phyloP scores from a whole-genome alignment of 176 grass and related monocot genomes.

The Areca catechu region DNA sequence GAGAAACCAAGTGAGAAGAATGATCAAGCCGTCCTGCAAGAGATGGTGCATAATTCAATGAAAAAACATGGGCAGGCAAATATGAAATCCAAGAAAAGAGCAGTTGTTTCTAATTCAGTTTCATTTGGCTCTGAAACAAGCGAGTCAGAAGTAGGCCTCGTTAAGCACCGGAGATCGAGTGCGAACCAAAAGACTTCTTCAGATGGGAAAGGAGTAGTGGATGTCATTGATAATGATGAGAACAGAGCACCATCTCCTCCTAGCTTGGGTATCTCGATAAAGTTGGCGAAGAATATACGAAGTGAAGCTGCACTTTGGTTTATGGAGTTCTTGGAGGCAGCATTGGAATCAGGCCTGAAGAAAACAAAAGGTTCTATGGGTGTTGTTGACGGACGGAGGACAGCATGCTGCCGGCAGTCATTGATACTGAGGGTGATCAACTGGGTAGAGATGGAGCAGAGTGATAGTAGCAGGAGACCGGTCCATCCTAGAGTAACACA shows the following conservation, averaged over 20 bases:
- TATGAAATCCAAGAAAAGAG: slow-evolving; percentile 31
- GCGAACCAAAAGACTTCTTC: slow-evolving; percentile 15
- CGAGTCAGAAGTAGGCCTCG: slow-evolving; percentile 10
- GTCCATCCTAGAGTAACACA: slow-evolving; percentile 46
- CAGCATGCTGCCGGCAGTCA: slow-evolving; percentile 52
- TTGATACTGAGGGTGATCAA: slow-evolving; percentile 73
- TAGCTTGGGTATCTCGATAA: slow-evolving; percentile 39
- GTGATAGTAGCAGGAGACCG: slow-evolving; percentile 22
- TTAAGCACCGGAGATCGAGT: slow-evolving; percentile 21
- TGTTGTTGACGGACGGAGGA: slow-evolving; percentile 23
- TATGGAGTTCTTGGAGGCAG: slow-evolving; percentile 69
- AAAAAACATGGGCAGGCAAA: background rate
- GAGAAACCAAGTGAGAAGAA: slow-evolving; percentile 18
- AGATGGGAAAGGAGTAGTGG: background rate
- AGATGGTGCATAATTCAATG: slow-evolving; percentile 53
- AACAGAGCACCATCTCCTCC: slow-evolving; percentile 17
- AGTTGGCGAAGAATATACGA: slow-evolving; percentile 61
- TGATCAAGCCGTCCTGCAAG: slow-evolving; percentile 46
- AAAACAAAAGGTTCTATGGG: slow-evolving; percentile 29
- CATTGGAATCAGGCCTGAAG: slow-evolving; percentile 66
- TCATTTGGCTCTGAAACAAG: slow-evolving; percentile 29
- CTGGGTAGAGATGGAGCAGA: slow-evolving; percentile 92
- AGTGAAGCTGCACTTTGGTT: slow-evolving; percentile 60
- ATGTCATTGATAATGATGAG: background rate
- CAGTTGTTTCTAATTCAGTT: slow-evolving; percentile 44